These are phyloP conservation scores for Gryganskiella cystojenkinii DNA, from an alignment of 192 early-diverging fungal genomes.

Conservation along the genomic window DNA sequence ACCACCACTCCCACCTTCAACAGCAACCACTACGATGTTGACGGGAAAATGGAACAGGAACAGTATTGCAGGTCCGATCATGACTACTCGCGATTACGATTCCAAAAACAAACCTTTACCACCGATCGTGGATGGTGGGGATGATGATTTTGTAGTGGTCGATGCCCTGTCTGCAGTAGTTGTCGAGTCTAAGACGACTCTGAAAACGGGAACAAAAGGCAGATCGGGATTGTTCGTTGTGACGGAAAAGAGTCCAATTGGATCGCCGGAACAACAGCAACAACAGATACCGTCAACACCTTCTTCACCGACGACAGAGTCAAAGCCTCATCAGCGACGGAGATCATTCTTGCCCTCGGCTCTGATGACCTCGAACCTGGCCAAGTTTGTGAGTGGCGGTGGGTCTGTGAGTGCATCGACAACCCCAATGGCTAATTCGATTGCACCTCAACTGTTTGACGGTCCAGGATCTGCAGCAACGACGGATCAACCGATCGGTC, in stretches of 20 bases:
- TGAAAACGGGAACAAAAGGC: too few species aligned
- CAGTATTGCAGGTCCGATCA: not conserved
- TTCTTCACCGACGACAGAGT: not conserved
- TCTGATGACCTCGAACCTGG: conserved; percentile 40
- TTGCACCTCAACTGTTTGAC: conserved; percentile 3
- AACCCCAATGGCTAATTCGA: not conserved
- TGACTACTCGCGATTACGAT: not conserved
- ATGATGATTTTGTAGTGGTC: not conserved
- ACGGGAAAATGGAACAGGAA: too few species aligned
- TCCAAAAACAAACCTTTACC: conserved; percentile 18
- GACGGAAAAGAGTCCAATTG: too few species aligned
- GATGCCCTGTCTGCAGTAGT: not conserved
- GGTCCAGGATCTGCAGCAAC: not conserved
- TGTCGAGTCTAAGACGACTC: not conserved
- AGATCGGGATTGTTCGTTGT: too few species aligned
- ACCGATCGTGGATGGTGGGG: conserved; percentile 3
- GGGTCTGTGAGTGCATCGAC: conserved; percentile 3
- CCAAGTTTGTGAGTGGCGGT: conserved; percentile 31
- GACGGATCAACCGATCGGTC: not conserved
- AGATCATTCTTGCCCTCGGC: conserved; percentile 33
- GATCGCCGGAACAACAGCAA: too few species aligned
- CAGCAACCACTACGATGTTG: too few species aligned
- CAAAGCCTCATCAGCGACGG: conserved; percentile 18
- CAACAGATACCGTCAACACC: not conserved
- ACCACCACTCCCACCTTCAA: too few species aligned